Evolutionary conservation across 2,329 filamentous ascomycete genomes (phyloP), one percentile per base, ranked within the genome.

Genomic region (Lachnellula arida): DNA sequence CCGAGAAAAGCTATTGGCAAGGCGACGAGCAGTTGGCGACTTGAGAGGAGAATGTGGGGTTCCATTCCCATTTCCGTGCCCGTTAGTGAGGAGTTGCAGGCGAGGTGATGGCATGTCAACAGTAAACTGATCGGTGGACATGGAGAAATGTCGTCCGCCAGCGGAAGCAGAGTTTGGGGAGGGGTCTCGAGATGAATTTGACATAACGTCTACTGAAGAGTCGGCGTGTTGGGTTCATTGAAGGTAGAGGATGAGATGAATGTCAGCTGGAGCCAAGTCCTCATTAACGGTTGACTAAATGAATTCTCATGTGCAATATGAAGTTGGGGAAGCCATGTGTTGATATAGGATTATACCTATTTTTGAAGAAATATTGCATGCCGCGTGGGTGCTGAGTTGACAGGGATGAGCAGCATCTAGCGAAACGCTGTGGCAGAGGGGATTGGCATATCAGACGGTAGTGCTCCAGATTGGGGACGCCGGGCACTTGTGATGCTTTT

Each of bases 1-100:
- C 53, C 79, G 76, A 62, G 78, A 79, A 65, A 82, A 81, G 62
- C 28, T 73, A 77, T 25, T 44, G 42, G 74, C 68, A 7, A 78
- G 74, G 23, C 78, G 76, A 60, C 66, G 65, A 40, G 73, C 72
- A 49, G 73, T 74, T 4, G 81, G 79, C 17, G 81, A 82, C 65
- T 82, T 83, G 52, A 82, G 70, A 39, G 66, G 65, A 19, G 66
- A 66, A 11, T 49, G 59, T 17, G 65, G 43, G 48, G 60, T 61
- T 25, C 59, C 58, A 40, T 63, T 63, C 46, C 46, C 40, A 43
- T 55, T 52, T 19, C 53, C 43, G 56, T 58, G 56, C 12, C 58
- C 60, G 47, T 62, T 63, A 4, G 64, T 65, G 40, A 60, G 42
- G 7, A 69, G 44, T 17, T 65, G 62, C 5, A 67, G 57, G 35